Conservation (phyloP, 345 rosid species). For the Salix udensis region DNA sequence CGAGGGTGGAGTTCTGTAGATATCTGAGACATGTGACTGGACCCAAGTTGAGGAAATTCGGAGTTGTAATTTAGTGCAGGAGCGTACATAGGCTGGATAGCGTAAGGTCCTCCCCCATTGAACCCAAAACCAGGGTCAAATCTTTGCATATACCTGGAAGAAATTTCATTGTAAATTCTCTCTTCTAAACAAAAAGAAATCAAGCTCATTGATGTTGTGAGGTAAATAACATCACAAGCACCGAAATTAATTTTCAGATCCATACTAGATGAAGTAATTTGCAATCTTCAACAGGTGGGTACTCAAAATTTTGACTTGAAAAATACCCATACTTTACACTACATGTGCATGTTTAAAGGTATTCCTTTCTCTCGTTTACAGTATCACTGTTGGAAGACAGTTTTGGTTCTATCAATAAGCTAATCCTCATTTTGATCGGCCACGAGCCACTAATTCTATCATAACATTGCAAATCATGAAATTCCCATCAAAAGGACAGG, state of each 20-base stretch:
- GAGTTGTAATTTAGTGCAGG: constrained; percentile 78
- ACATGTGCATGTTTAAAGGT: background rate
- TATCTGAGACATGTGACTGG: constrained; percentile 54
- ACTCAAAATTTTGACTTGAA: background rate
- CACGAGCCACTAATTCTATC: background rate
- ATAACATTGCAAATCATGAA: background rate
- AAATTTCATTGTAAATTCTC: constrained; percentile 3
- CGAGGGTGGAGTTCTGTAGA: constrained; percentile 52
- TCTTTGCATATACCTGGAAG: constrained; percentile 63
- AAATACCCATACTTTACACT: background rate
- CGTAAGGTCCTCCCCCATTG: constrained; percentile 54
- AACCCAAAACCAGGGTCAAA: constrained; percentile 84
- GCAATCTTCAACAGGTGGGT: background rate
- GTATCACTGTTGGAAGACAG: background rate
- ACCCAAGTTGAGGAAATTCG: constrained; percentile 78
- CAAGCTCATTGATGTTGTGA: background rate
- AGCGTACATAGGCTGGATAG: constrained; percentile 63
- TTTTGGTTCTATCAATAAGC: background rate
- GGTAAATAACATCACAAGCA: background rate
- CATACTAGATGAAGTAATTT: background rate
- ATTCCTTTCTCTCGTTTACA: background rate
- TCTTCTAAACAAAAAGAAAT: background rate
- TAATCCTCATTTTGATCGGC: background rate
- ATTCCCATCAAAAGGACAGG: background rate
- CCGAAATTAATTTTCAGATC: background rate